phyloP scores from a whole-genome alignment of 768 basidiomycete species.

The Punctularia strigosozonata region DNA sequence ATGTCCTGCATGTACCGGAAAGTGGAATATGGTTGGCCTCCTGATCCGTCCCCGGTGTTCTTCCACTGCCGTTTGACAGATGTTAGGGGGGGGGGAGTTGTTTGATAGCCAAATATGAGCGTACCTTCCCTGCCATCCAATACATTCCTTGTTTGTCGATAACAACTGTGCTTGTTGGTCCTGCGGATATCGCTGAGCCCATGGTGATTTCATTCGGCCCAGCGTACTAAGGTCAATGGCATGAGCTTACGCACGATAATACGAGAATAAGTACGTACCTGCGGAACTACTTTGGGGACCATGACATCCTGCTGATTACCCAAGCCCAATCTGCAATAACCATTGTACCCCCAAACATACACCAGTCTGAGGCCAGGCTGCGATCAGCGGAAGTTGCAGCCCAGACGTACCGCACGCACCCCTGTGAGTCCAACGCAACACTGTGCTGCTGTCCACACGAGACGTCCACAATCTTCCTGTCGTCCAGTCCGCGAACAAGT shows the following conservation, averaged over 20 bases:
- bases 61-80: conserved; percentile 58
- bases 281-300: conserved; percentile 73
- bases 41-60: conserved; percentile 89
- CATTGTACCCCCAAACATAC: conserved; percentile 83
- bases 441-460: conserved; percentile 83
- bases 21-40: conserved; percentile 77
- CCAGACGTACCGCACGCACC: conserved; percentile 30
- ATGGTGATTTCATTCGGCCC: conserved; percentile 53
- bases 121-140: conserved; percentile 75
- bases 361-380: conserved; percentile 37
- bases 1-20: conserved; percentile 85
- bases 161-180: conserved; percentile 76
- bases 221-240: conserved; percentile 42
- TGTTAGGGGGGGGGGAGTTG: not conserved
- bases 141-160: conserved; percentile 81
- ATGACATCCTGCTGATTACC: conserved; percentile 77
- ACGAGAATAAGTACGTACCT: conserved; percentile 28
- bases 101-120: too few species aligned
- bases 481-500: conserved; percentile 64
- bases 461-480: conserved; percentile 71
- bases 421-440: conserved; percentile 67
- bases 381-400: not conserved
- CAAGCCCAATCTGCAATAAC: conserved; percentile 84
- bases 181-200: conserved; percentile 58
- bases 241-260: not conserved